Percentiles rank a stretch among this genome's conserved stretches.
These are phyloP conservation scores for Mucor lusitanicus DNA, from an alignment of 371 early-diverging fungal genomes.

Conservation along the genomic window DNA sequence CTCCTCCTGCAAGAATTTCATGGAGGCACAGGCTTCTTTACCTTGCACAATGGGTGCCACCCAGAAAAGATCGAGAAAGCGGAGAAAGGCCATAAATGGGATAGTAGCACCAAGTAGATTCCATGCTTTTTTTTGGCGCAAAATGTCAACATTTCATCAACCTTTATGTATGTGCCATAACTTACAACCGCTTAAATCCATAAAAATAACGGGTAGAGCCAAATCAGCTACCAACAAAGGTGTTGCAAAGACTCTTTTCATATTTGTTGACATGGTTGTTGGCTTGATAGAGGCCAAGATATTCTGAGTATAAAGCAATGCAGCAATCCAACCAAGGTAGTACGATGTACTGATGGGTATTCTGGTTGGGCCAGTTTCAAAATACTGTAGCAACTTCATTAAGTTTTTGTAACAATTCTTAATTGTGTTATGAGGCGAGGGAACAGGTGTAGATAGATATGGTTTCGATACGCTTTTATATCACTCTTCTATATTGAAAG, in stretches of 20 bases:
- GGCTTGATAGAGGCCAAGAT: constrained; percentile 7
- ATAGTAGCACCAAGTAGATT: constrained; percentile 21
- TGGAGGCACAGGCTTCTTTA: constrained; percentile 8
- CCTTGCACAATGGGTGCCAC: constrained; percentile 13
- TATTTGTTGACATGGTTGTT: neutral
- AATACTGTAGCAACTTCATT: constrained; percentile 7
- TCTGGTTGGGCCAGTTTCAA: constrained; percentile 20
- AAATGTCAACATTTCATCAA: neutral
- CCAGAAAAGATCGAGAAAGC: constrained; percentile 17
- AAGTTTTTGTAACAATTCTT: constrained; percentile 6
- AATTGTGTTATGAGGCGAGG: neutral
- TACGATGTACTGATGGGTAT: constrained; percentile 14
- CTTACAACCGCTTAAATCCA: constrained; percentile 7
- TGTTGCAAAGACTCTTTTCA: constrained; percentile 7
- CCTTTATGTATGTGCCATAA: neutral
- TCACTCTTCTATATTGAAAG: neutral
- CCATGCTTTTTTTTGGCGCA: constrained; percentile 7
- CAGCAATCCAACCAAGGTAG: constrained; percentile 7
- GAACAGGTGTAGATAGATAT: neutral
- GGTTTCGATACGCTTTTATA: neutral
- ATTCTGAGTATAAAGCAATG: constrained; percentile 5
- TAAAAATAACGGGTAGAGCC: neutral
- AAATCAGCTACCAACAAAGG: constrained; percentile 7
- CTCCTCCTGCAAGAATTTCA: constrained; percentile 1
- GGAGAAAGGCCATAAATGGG: constrained; percentile 17